Conservation (phyloP, 257 asterid species). For the Phtheirospermum japonicum region DNA sequence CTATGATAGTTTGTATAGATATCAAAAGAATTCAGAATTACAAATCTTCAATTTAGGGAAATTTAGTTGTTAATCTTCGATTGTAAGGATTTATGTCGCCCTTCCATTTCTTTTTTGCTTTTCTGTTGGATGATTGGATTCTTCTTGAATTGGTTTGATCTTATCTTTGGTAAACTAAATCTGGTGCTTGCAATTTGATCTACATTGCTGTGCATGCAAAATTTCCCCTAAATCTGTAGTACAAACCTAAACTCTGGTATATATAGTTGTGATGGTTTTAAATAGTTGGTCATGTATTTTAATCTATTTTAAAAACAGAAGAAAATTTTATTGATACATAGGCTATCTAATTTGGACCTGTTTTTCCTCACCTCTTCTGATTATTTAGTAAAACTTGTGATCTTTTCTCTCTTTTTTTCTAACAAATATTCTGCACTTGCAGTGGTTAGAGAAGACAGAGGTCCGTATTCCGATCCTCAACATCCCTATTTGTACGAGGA, state of each 20-base stretch:
- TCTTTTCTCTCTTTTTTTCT: conserved; percentile 12
- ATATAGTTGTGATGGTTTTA: not conserved
- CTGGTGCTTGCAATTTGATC: no score
- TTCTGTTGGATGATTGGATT: no score
- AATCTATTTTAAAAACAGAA: not conserved
- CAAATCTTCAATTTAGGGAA: not conserved
- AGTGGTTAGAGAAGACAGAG: conserved; percentile 93
- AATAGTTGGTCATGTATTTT: not conserved
- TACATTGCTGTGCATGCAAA: no score
- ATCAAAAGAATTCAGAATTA: not conserved
- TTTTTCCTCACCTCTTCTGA: not conserved
- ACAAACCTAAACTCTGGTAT: not conserved
- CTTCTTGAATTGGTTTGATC: no score
- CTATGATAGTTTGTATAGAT: not conserved
- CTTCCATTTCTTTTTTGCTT: no score
- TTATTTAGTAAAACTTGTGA: conserved; percentile 6
- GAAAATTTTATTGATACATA: not conserved
- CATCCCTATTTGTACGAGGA: conserved; percentile 94
- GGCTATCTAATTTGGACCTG: conserved; percentile 6
- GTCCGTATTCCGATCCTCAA: conserved; percentile 96
- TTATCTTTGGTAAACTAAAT: no score
- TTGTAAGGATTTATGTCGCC: no score
- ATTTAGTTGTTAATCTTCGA: not conserved
- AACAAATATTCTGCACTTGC: conserved; percentile 19
- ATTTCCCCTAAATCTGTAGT: not conserved